phyloP scores from a whole-genome alignment of 345 rosid species.

The Gossypium thurberi region DNA sequence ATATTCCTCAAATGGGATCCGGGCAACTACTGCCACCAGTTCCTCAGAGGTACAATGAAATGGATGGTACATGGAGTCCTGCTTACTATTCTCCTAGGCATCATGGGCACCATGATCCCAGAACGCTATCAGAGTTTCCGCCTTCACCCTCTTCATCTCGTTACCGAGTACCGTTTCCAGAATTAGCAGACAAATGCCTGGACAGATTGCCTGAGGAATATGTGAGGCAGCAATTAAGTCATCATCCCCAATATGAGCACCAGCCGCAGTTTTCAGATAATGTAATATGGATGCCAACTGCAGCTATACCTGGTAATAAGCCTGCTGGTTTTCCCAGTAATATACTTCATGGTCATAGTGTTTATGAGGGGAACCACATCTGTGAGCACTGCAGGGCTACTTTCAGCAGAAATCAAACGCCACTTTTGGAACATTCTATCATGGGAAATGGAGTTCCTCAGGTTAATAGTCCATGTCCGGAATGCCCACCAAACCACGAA shows the following conservation, averaged over 20 bases:
- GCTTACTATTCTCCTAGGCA: conserved; percentile 83
- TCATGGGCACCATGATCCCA: conserved; percentile 69
- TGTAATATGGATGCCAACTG: conserved; percentile 68
- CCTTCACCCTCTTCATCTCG: conserved; percentile 75
- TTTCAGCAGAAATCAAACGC: conserved; percentile 50
- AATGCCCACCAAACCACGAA: conserved; percentile 53
- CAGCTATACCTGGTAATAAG: conserved; percentile 53
- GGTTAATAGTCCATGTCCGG: conserved; percentile 38
- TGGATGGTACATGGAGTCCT: conserved; percentile 70
- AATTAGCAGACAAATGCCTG: conserved; percentile 45
- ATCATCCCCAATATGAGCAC: conserved; percentile 49
- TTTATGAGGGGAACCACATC: conserved; percentile 52
- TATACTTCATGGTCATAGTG: conserved; percentile 47
- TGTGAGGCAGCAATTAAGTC: conserved; percentile 48
- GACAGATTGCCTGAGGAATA: conserved; percentile 75
- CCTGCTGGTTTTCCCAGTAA: conserved; percentile 70
- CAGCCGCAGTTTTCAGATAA: conserved; percentile 56
- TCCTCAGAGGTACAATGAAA: conserved; percentile 62
- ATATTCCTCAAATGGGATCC: conserved; percentile 36
- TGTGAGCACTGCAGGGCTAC: conserved; percentile 62
- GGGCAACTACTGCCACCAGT: conserved; percentile 39
- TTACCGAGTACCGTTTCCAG: conserved; percentile 60
- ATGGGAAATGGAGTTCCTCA: conserved; percentile 51
- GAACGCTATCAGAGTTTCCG: conserved; percentile 56
- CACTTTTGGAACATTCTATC: conserved; percentile 52